Conservation (phyloP, 495 filamentous ascomycete genomes). For the Wilcoxina mikolae region DNA sequence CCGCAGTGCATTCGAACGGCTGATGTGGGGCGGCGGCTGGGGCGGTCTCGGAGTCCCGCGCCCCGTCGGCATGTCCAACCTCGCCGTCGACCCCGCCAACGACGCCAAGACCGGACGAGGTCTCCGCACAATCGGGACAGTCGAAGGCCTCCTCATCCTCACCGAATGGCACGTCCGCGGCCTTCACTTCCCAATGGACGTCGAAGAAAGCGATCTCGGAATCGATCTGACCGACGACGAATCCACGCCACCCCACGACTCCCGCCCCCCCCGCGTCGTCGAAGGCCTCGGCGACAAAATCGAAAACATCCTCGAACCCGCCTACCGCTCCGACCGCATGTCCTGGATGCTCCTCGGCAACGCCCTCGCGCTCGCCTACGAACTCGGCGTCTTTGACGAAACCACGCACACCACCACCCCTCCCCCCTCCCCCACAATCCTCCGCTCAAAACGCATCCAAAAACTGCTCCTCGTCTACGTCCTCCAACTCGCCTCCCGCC, state of each 20-base stretch:
- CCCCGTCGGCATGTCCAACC: not conserved
- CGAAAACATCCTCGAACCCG: conserved; percentile 84
- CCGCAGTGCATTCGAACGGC: conserved; percentile 80
- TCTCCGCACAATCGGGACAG: conserved; percentile 75
- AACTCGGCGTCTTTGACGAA: conserved; percentile 87
- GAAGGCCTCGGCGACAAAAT: conserved; percentile 52
- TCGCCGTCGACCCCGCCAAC: conserved; percentile 24
- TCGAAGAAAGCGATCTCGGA: conserved; percentile 47
- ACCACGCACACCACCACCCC: conserved; percentile 44
- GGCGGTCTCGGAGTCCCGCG: conserved; percentile 47
- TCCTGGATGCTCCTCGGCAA: conserved; percentile 96
- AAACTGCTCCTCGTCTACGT: conserved; percentile 76
- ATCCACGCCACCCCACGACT: conserved; percentile 8
- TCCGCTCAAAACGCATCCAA: conserved; percentile 67
- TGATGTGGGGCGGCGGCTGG: conserved; percentile 84
- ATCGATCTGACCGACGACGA: conserved; percentile 21
- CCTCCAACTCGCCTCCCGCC: conserved; percentile 76
- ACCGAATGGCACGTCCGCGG: conserved; percentile 96
- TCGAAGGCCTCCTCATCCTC: conserved; percentile 82
- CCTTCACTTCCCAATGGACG: conserved; percentile 85
- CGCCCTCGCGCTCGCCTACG: conserved; percentile 74
- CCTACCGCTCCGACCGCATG: conserved; percentile 72
- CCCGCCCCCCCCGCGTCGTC: conserved; percentile 31
- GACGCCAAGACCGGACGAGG: conserved; percentile 46
- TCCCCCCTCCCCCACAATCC: conserved; percentile 16